Evolutionary conservation across 768 basidiomycete genomes (phyloP).

Genomic region (Panus rudis): DNA sequence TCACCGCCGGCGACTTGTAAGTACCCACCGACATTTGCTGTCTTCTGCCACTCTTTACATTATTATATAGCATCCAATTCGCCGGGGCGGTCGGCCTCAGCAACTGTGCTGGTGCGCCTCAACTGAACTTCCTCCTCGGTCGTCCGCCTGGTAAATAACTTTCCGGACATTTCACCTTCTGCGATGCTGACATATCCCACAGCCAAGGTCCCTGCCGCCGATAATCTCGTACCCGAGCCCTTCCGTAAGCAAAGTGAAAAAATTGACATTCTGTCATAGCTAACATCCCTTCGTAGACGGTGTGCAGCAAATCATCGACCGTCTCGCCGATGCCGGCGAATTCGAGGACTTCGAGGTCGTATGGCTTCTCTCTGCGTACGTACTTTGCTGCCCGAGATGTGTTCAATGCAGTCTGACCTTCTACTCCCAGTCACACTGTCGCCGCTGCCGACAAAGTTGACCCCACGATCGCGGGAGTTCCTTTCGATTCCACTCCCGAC

Average conservation of each 20-base stretch:
- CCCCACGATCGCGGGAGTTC: constrained; percentile 12
- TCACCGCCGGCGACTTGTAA: constrained; percentile 39
- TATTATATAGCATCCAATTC: constrained; percentile 25
- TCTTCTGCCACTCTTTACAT: background rate
- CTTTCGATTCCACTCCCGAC: constrained; percentile 14
- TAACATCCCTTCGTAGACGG: no score
- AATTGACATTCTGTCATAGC: no score
- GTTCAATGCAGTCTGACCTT: background rate
- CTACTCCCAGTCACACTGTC: constrained; percentile 15
- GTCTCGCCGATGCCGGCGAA: constrained; percentile 17
- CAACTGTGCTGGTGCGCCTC: constrained; percentile 30
- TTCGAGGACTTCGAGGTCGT: constrained; percentile 19
- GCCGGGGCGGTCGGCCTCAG: constrained; percentile 26
- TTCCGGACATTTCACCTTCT: no score
- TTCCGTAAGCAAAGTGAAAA: no score
- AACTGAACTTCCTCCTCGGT: constrained; percentile 24
- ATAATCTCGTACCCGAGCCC: constrained; percentile 12
- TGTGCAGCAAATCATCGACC: constrained; percentile 17
- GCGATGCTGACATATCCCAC: no score
- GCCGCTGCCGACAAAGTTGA: constrained; percentile 20
- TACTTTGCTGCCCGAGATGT: background rate
- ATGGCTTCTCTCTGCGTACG: constrained; percentile 18
- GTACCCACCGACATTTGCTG: constrained; percentile 8
- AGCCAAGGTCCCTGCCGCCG: constrained; percentile 2
- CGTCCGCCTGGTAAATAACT: no score